Conservation (phyloP, 257 asterid species). For the Solanum sitiens region DNA sequence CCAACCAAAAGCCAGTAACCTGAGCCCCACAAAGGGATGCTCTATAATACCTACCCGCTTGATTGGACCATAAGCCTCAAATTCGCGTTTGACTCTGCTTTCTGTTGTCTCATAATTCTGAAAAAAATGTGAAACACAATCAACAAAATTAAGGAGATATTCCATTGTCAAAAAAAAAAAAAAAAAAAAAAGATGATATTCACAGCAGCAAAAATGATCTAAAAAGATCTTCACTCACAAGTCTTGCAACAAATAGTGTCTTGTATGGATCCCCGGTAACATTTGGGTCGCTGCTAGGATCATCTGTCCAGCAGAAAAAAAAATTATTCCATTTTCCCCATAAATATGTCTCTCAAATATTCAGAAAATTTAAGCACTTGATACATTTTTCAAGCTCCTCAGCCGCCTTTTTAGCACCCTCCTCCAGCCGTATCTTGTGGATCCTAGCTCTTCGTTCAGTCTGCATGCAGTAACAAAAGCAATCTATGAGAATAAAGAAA, state of each 20-base stretch:
- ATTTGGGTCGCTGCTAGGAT: constrained; percentile 75
- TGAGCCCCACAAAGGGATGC: constrained; percentile 54
- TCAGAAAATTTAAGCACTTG: neutral
- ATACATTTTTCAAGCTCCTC: constrained; percentile 88
- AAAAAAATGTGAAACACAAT: neutral
- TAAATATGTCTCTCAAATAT: neutral
- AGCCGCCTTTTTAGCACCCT: constrained; percentile 86
- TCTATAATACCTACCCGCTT: constrained; percentile 96
- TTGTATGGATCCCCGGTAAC: constrained; percentile 93
- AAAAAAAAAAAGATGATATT: neutral
- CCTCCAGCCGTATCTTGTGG: constrained; percentile 75
- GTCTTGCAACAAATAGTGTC: constrained; percentile 88
- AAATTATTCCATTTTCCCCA: neutral
- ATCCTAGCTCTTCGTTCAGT: constrained; percentile 79
- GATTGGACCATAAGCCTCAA: constrained; percentile 98
- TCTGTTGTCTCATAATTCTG: constrained; percentile 94
- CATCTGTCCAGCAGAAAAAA: constrained; percentile 40
- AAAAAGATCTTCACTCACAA: constrained; percentile 42
- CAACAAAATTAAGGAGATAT: neutral
- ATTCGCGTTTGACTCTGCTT: constrained; percentile 92
- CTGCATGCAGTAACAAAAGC: constrained; percentile 14
- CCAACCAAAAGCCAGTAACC: constrained; percentile 69
- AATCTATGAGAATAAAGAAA: neutral
- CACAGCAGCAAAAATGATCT: neutral
- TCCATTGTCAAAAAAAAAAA: neutral